Percentiles rank a stretch among this genome's conserved stretches.
Evolutionary conservation across 2,329 filamentous ascomycete genomes (phyloP).

Genomic region (Fusarium zealandicum): DNA sequence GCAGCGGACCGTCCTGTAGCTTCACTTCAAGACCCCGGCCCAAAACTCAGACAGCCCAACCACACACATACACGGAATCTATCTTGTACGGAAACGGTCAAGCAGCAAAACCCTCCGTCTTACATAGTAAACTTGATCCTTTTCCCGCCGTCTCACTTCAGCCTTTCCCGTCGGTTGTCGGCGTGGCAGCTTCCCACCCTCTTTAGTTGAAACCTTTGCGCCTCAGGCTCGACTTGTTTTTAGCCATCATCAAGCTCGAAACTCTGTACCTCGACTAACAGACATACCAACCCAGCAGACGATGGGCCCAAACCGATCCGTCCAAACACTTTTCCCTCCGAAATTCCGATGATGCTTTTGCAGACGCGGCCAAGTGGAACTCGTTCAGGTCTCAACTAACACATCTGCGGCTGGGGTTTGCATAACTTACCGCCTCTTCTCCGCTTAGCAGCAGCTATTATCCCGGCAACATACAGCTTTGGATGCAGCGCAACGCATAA

Average conservation of each 20-base stretch:
- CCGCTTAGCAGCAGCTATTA: slow-evolving; percentile 8
- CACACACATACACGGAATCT: slow-evolving; percentile 5
- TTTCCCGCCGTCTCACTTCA: slow-evolving; percentile 17
- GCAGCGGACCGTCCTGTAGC: slow-evolving; percentile 30
- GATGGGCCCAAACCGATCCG: not conserved
- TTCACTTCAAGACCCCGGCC: slow-evolving; percentile 24
- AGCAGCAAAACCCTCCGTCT: not conserved
- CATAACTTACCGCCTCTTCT: slow-evolving; percentile 30
- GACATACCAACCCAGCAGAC: not conserved
- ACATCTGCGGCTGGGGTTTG: slow-evolving; percentile 19
- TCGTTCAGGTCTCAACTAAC: slow-evolving; percentile 4
- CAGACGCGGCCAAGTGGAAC: slow-evolving; percentile 29
- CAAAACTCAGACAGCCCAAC: slow-evolving; percentile 4
- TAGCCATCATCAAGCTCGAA: slow-evolving; percentile 4
- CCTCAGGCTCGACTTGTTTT: not conserved
- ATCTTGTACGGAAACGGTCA: slow-evolving; percentile 28
- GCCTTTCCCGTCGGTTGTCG: slow-evolving; percentile 28
- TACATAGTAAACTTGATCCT: not conserved
- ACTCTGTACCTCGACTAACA: not conserved
- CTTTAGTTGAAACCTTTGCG: slow-evolving; percentile 9
- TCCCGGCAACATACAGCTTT: slow-evolving; percentile 10
- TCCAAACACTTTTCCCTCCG: not conserved
- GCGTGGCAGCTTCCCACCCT: slow-evolving; percentile 11
- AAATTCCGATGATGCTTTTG: slow-evolving; percentile 2
- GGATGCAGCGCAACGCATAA: not conserved